These are phyloP conservation scores for Euphorbia tirucalli DNA, from an alignment of 345 rosid species.

Conservation along the genomic window DNA sequence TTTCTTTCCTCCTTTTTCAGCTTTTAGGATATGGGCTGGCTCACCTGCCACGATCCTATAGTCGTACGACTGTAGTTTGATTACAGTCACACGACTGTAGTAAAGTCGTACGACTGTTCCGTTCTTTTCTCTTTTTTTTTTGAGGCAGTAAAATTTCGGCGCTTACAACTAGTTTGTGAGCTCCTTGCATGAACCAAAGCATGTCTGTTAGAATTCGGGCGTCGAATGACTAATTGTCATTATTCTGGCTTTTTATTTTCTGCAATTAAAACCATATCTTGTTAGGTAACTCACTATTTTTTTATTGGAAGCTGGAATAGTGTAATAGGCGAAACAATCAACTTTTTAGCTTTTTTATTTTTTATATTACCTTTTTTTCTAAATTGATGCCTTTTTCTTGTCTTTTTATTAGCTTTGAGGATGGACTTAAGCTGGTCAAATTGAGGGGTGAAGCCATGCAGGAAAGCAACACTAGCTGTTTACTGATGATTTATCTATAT, in stretches of 20 bases:
- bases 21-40: too few relatives aligned
- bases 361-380: neutral
- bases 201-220: neutral
- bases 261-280: neutral
- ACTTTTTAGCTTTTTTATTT: neutral
- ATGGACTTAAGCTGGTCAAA: slow-evolving; percentile 93
- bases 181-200: slow-evolving; percentile 1
- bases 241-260: neutral
- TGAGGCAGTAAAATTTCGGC: too few relatives aligned
- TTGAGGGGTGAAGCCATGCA: slow-evolving; percentile 99
- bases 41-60: too few relatives aligned
- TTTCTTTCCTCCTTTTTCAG: too few relatives aligned
- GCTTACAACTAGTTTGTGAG: neutral
- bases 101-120: too few relatives aligned
- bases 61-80: too few relatives aligned
- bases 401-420: slow-evolving; percentile 71
- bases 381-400: slow-evolving; percentile 20
- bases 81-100: too few relatives aligned
- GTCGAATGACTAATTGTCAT: neutral
- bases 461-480: slow-evolving; percentile 35
- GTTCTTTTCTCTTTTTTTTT: too few relatives aligned
- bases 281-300: neutral
- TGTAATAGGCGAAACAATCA: neutral
- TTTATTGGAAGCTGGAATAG: neutral
- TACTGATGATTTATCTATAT: neutral